Base-by-base conservation (phyloP, 1,284 basidiomycete genomes). In the Coniferiporia sulphurascens region DNA sequence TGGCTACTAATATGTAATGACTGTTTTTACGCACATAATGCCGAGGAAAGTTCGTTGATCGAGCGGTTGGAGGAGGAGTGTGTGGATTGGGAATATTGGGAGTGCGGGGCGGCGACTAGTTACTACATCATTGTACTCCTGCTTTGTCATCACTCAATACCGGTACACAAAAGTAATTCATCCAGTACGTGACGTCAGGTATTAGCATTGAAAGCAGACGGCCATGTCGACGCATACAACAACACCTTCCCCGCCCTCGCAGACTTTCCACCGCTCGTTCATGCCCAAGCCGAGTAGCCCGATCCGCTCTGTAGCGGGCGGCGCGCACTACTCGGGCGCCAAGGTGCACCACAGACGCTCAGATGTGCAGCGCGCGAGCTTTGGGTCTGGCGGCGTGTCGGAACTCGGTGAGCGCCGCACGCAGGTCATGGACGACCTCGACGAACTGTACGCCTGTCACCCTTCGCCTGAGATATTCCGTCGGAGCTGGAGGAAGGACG, bases 401-500 rank as follows among this genome's bases (percentile, higher is more conserved):
- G 61, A 59, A 57, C 32, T 51, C 35, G 49, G 9, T 74, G 74
- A 56, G 65, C 67, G n/a, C 69, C 77, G 81, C 59, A 66, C 70
- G 58, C 72, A 73, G 35, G 71, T 83, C 0, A 60, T 87, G 59
- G 72, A 76, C 15, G 85, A 86, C 64, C 65, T 86, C 51, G 75
- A 78, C 48, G 81, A 85, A 65, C 72, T 89, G 27, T 89, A 83
- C 65, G 78, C 78, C 48, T 80, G 79, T 61, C 70, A 78, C 41
- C 83, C 86, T 1, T 81, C 78, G 0, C 58, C 72, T 19, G 80
- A 82, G 55, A 82, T 87, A 38, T 78, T 89, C 48, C 70, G 79
- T 54, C 73, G 82, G 34, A 74, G 78, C n/a, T 89, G 85, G 83
- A 71, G 72, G 38, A 71, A 72, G 56, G 79, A 84, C 65, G 85